A percentile compares a stretch with the other conserved stretches of the same genome.
Conservation (phyloP, 2,329 filamentous ascomycete genomes). For the Colletotrichum simmondsii region DNA sequence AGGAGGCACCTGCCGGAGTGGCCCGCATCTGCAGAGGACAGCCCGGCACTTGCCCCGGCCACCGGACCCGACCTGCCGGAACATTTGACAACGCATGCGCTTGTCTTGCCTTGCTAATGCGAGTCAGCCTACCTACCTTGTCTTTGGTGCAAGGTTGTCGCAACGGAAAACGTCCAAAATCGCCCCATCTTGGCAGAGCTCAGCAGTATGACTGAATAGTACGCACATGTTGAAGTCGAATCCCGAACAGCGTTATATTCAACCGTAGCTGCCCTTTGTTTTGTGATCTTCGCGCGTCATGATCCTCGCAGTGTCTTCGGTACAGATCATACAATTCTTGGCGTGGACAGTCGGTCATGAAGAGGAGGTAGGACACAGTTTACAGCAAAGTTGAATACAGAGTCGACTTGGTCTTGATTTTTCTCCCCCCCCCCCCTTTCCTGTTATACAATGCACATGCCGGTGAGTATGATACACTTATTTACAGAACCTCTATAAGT, state of each 20-base stretch:
- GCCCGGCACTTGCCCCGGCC: background rate
- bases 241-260: background rate
- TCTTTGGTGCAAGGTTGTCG: background rate
- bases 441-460: constrained; percentile 32
- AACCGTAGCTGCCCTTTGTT: background rate
- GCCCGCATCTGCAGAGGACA: constrained; percentile 5
- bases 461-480: constrained; percentile 33
- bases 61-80: background rate
- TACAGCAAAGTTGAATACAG: background rate
- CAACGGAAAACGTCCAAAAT: background rate
- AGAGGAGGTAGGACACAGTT: background rate
- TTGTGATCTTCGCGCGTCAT: background rate
- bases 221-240: background rate
- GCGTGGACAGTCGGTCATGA: background rate
- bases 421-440: constrained; percentile 1
- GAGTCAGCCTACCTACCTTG: background rate
- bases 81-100: constrained; percentile 1
- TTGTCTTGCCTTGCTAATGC: constrained; percentile 7
- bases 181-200: background rate
- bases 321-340: background rate
- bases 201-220: background rate
- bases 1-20: background rate
- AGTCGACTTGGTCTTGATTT: constrained; percentile 18
- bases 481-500: constrained; percentile 26
- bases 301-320: background rate